phyloP scores from a whole-genome alignment of 1,284 basidiomycete genomes.

The Mycena citricolor region DNA sequence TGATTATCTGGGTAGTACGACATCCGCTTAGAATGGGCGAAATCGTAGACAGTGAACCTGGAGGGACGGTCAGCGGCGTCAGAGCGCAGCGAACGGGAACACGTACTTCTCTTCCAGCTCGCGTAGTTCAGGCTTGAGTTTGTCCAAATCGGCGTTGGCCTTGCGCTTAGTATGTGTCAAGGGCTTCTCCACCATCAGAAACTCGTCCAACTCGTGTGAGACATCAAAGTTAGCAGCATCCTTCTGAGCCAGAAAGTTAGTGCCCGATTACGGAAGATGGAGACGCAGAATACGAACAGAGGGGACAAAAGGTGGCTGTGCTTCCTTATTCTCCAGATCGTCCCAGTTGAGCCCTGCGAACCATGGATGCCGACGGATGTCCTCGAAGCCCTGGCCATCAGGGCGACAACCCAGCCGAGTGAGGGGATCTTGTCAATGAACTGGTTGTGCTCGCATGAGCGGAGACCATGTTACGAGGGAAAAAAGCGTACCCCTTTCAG shows the following conservation, averaged over 20 bases:
- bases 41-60: constrained; percentile 81
- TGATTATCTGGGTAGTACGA: constrained; percentile 83
- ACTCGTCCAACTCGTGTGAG: constrained; percentile 94
- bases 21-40: constrained; percentile 57
- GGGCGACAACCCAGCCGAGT: constrained; percentile 82
- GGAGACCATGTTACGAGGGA: constrained; percentile 7
- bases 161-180: constrained; percentile 92
- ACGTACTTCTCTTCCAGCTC: constrained; percentile 91
- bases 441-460: constrained; percentile 41
- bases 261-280: constrained; percentile 6
- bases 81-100: not conserved
- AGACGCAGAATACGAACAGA: constrained; percentile 59
- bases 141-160: constrained; percentile 76
- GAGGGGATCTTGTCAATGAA: constrained; percentile 80
- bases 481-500: constrained; percentile 48
- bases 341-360: constrained; percentile 83
- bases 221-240: constrained; percentile 98
- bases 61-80: constrained; percentile 8
- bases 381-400: constrained; percentile 65
- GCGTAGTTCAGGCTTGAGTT: constrained; percentile 86
- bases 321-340: constrained; percentile 70
- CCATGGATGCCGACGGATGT: constrained; percentile 86
- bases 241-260: constrained; percentile 49
- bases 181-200: constrained; percentile 95
- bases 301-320: constrained; percentile 85